These are phyloP conservation scores for Trichoderma erinaceum DNA, from an alignment of 495 filamentous ascomycete genomes.

Conservation along the genomic window DNA sequence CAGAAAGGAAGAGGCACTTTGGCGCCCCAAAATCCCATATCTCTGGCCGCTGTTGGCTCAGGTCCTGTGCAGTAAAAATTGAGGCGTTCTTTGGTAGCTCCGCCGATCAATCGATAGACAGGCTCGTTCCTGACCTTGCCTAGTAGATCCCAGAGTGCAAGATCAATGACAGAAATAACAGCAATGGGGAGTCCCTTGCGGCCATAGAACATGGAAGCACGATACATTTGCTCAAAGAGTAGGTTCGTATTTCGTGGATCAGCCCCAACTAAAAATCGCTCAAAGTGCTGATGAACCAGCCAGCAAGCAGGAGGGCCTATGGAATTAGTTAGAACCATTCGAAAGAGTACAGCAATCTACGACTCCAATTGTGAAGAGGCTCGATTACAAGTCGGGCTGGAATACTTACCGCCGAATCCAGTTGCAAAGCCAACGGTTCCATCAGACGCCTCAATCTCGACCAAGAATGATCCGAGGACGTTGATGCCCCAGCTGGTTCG, in stretches of 20 bases:
- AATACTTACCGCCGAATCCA: constrained; percentile 67
- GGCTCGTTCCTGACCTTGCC: constrained; percentile 88
- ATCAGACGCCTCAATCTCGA: constrained; percentile 85
- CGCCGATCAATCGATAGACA: constrained; percentile 90
- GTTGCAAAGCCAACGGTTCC: constrained; percentile 89
- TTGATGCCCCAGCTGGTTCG: constrained; percentile 95
- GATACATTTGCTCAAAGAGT: constrained; percentile 93
- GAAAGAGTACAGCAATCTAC: not conserved
- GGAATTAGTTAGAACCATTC: not conserved
- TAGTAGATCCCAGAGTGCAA: constrained; percentile 85
- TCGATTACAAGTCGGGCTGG: not conserved
- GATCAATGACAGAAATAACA: constrained; percentile 87
- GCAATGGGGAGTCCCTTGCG: constrained; percentile 85
- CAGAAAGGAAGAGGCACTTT: constrained; percentile 87
- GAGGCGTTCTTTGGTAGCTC: constrained; percentile 69
- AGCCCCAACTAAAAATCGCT: constrained; percentile 80
- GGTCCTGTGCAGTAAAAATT: constrained; percentile 94
- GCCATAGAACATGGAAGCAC: constrained; percentile 90
- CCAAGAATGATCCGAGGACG: constrained; percentile 84
- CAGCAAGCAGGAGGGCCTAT: constrained; percentile 79
- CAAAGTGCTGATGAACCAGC: constrained; percentile 85
- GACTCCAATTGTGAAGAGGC: not conserved
- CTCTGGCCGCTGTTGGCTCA: constrained; percentile 68
- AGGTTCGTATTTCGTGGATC: constrained; percentile 85
- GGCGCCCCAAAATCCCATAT: constrained; percentile 78